A percentile compares a stretch with the other conserved stretches of the same genome.
Conservation (phyloP, 208 protist species). For the Wallacemonas collosoma region DNA sequence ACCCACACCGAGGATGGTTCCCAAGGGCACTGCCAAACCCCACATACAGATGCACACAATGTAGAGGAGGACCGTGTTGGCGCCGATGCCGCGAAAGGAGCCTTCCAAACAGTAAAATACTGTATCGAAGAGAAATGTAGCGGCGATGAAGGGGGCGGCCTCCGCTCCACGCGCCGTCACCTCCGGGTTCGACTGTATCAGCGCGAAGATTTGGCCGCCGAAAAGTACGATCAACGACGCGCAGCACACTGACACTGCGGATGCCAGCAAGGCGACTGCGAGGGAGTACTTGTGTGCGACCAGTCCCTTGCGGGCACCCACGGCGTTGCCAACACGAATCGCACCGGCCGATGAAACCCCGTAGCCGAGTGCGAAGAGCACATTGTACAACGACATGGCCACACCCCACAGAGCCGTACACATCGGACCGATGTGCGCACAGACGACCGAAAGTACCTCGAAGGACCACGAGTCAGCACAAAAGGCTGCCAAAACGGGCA, state of each 20-base stretch:
- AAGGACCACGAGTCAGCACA: slow-evolving; percentile 43
- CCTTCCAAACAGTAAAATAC: slow-evolving; percentile 37
- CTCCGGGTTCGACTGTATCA: slow-evolving; percentile 29
- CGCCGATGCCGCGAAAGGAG: slow-evolving; percentile 31
- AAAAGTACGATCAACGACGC: background rate
- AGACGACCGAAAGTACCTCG: slow-evolving; percentile 30
- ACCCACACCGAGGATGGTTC: slow-evolving; percentile 17
- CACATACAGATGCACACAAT: slow-evolving; percentile 30
- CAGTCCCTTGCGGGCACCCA: slow-evolving; percentile 27
- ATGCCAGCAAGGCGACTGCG: slow-evolving; percentile 7
- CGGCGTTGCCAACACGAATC: slow-evolving; percentile 33
- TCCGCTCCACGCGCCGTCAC: slow-evolving; percentile 23
- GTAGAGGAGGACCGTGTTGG: slow-evolving; percentile 17
- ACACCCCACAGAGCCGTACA: slow-evolving; percentile 29
- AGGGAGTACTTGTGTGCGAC: slow-evolving; percentile 28
- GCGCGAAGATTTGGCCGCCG: background rate
- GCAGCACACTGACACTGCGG: background rate
- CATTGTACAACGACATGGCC: slow-evolving; percentile 29
- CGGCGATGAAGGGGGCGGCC: slow-evolving; percentile 6
- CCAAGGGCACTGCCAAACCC: slow-evolving; percentile 29
- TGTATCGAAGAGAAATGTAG: slow-evolving; percentile 29
- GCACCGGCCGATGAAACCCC: slow-evolving; percentile 24
- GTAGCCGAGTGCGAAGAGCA: slow-evolving; percentile 29
- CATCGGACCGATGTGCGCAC: slow-evolving; percentile 25
- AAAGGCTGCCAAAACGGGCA: slow-evolving; percentile 29